A percentile compares a stretch with the other conserved stretches of the same genome.
These are phyloP conservation scores for Wickerhamiella hasegawae DNA, from an alignment of 805 yeast genomes.

Conservation along the genomic window DNA sequence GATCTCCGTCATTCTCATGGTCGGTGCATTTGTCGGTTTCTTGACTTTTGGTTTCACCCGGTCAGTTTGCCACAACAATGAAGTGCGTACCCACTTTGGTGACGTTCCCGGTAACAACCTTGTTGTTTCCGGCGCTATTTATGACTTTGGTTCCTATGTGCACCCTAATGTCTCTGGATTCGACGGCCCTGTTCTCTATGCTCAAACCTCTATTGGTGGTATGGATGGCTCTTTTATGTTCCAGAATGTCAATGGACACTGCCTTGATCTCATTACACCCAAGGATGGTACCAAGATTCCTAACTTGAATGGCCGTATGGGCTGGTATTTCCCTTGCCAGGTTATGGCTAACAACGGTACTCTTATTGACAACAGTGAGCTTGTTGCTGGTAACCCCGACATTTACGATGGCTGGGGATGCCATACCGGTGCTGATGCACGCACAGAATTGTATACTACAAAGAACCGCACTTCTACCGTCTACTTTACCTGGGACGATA, in stretches of 20 bases:
- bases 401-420: slow-evolving; percentile 83
- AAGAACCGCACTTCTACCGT: slow-evolving; percentile 56
- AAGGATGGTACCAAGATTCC: slow-evolving; percentile 60
- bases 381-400: slow-evolving; percentile 23
- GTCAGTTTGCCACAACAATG: slow-evolving; percentile 47
- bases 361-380: slow-evolving; percentile 36
- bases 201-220: slow-evolving; percentile 71
- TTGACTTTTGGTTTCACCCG: slow-evolving; percentile 81
- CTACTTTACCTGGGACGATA: slow-evolving; percentile 81
- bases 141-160: slow-evolving; percentile 44
- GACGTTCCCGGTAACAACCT: slow-evolving; percentile 46
- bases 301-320: slow-evolving; percentile 36
- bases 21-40: slow-evolving; percentile 70
- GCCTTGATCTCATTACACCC: slow-evolving; percentile 63
- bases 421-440: slow-evolving; percentile 58
- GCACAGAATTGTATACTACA: slow-evolving; percentile 43
- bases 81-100: slow-evolving; percentile 38
- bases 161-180: slow-evolving; percentile 82
- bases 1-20: slow-evolving; percentile 50
- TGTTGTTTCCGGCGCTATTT: slow-evolving; percentile 71
- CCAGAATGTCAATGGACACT: slow-evolving; percentile 87
- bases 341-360: slow-evolving; percentile 46
- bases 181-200: slow-evolving; percentile 54
- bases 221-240: slow-evolving; percentile 44
- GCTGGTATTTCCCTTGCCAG: slow-evolving; percentile 96